Percentiles rank a stretch among this genome's conserved stretches.
Evolutionary conservation across 768 basidiomycete species (phyloP).

Genomic region (Tricholoma matsutake): DNA sequence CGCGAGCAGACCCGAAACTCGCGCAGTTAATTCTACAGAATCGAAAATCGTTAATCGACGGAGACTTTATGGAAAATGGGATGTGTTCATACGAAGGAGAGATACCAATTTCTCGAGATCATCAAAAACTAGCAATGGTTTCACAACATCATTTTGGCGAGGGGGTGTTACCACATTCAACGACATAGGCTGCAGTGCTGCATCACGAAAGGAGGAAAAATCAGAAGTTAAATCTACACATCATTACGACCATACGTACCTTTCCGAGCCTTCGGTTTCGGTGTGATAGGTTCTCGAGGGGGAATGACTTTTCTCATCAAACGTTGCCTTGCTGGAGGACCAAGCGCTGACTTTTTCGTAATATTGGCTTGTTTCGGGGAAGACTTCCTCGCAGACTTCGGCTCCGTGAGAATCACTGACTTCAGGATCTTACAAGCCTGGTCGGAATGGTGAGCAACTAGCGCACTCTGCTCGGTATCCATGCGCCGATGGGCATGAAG

Average conservation of each 20-base stretch:
- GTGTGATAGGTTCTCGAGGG: slow-evolving; percentile 38
- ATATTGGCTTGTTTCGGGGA: slow-evolving; percentile 19
- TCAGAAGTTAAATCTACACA: slow-evolving; percentile 1
- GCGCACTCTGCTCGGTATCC: slow-evolving; percentile 38
- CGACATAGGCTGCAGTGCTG: slow-evolving; percentile 30
- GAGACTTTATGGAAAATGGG: background rate
- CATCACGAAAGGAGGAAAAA: background rate
- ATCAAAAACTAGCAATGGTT: slow-evolving; percentile 28
- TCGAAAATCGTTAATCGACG: slow-evolving; percentile 1
- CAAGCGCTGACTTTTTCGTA: slow-evolving; percentile 13
- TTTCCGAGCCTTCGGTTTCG: slow-evolving; percentile 39
- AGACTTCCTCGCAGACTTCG: slow-evolving; percentile 26
- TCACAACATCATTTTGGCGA: slow-evolving; percentile 18
- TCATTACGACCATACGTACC: slow-evolving; percentile 16
- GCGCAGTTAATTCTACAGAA: slow-evolving; percentile 47
- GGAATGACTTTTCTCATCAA: slow-evolving; percentile 13
- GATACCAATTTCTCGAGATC: slow-evolving; percentile 41
- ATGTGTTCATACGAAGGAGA: slow-evolving; percentile 48
- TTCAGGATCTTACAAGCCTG: slow-evolving; percentile 51
- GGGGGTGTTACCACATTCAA: slow-evolving; percentile 27
- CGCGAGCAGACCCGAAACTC: slow-evolving; percentile 69
- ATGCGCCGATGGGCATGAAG: slow-evolving; percentile 63
- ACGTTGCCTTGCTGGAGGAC: slow-evolving; percentile 10
- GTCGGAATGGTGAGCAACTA: slow-evolving; percentile 51
- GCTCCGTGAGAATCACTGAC: slow-evolving; percentile 23